Conservation (phyloP, 2,329 filamentous ascomycete genomes). For the Trichoderma sp. region DNA sequence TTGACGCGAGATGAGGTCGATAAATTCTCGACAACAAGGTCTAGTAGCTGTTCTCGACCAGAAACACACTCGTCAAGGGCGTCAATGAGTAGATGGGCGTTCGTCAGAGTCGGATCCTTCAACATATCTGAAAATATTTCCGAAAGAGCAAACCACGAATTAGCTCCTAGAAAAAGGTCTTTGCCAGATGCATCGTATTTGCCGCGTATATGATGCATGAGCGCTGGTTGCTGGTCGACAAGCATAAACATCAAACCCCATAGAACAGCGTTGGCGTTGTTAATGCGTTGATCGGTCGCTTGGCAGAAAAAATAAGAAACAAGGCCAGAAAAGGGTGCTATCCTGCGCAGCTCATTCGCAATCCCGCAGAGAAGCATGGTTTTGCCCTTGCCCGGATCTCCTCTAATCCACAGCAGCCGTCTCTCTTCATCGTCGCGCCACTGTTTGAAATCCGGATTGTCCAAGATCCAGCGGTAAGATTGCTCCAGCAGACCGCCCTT, state of each 20-base stretch:
- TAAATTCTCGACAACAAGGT: background rate
- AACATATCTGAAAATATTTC: conserved; percentile 46
- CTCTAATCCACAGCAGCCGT: conserved; percentile 38
- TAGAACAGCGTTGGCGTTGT: conserved; percentile 44
- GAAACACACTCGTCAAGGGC: conserved; percentile 49
- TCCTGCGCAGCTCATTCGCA: conserved; percentile 29
- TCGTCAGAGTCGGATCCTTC: conserved; percentile 36
- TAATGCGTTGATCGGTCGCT: conserved; percentile 39
- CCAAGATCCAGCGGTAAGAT: conserved; percentile 42
- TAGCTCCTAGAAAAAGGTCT: conserved; percentile 43
- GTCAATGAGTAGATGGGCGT: conserved; percentile 45
- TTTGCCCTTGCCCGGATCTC: conserved; percentile 43
- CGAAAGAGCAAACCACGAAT: conserved; percentile 41
- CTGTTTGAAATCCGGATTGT: conserved; percentile 32
- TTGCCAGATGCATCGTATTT: conserved; percentile 40
- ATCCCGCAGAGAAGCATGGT: conserved; percentile 41
- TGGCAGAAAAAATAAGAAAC: conserved; percentile 47
- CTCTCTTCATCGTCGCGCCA: conserved; percentile 29
- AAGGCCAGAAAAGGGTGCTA: background rate
- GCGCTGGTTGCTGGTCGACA: conserved; percentile 35
- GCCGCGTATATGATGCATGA: conserved; percentile 39
- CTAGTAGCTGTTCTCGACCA: background rate
- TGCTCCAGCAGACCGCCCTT: conserved; percentile 40
- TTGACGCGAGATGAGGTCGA: background rate
- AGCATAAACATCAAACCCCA: conserved; percentile 48